A percentile compares a stretch with the other conserved stretches of the same genome.
phyloP scores from a whole-genome alignment of 1,284 basidiomycete species.

The Apiotrichum montevideense region DNA sequence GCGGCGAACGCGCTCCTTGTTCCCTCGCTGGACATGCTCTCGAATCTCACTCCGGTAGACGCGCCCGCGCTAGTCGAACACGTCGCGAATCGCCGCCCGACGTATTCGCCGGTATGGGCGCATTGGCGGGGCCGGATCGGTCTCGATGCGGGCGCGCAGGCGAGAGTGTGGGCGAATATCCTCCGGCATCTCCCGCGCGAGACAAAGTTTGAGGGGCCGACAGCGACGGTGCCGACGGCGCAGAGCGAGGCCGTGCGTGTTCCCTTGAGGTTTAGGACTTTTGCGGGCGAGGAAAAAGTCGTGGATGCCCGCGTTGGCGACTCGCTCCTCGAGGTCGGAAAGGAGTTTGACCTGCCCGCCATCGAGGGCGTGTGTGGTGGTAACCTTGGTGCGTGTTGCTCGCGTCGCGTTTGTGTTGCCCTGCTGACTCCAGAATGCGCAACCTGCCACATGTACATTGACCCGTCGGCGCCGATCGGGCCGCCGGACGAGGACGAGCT shows the following conservation, averaged over 20 bases:
- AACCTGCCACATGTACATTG: conserved; percentile 46
- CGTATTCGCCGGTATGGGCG: conserved; percentile 22
- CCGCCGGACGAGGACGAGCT: conserved; percentile 41
- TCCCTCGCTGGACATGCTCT: conserved; percentile 72
- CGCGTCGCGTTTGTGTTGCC: too few species aligned
- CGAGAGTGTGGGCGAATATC: conserved; percentile 19
- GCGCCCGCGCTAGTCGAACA: conserved; percentile 54
- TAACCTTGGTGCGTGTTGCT: conserved; percentile 34
- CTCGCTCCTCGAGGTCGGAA: conserved; percentile 39
- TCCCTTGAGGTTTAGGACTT: conserved; percentile 32
- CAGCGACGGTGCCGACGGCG: background rate
- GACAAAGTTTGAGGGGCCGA: background rate
- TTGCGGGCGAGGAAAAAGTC: conserved; percentile 24
- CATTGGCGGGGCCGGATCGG: conserved; percentile 73
- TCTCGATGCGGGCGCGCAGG: conserved; percentile 58
- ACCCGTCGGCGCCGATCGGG: conserved; percentile 22
- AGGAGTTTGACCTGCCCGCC: conserved; percentile 36
- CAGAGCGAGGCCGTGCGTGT: conserved; percentile 8
- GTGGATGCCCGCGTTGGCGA: conserved; percentile 35
- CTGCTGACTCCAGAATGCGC: conserved; percentile 39
- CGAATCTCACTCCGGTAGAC: conserved; percentile 55
- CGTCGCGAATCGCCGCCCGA: background rate
- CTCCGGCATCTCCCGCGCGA: background rate
- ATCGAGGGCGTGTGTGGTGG: conserved; percentile 47
- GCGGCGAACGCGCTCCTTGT: conserved; percentile 71